Evolutionary conservation across 352 stramenopile species (phyloP).

Genomic region (Phytophthora cryptogea): DNA sequence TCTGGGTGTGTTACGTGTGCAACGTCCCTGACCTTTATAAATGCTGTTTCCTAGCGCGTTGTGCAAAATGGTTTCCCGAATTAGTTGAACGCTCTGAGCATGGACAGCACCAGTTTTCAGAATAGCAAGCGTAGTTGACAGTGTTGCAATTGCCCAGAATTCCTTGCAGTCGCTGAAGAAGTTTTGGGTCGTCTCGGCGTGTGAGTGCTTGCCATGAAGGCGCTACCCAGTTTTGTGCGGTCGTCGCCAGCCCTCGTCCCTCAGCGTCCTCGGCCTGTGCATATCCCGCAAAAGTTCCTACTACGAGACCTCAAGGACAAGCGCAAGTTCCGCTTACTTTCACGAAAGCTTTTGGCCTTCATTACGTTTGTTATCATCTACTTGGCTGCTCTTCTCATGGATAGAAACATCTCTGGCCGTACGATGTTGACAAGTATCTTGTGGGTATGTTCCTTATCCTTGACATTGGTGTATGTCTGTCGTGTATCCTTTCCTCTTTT

Average conservation of each 20-base stretch:
- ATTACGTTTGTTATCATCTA: constrained; percentile 74
- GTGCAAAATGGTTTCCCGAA: background rate
- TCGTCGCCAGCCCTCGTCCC: constrained; percentile 16
- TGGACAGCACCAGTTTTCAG: background rate
- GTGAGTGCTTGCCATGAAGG: constrained; percentile 37
- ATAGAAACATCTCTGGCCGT: constrained; percentile 77
- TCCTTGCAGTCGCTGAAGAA: background rate
- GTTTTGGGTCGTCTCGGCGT: background rate
- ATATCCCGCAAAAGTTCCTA: constrained; percentile 58
- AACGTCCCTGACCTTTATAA: background rate
- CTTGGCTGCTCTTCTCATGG: constrained; percentile 57
- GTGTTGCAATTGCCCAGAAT: background rate
- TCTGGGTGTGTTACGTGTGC: background rate
- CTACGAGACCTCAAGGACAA: constrained; percentile 70
- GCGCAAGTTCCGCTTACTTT: constrained; percentile 67
- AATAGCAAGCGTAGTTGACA: constrained; percentile 1
- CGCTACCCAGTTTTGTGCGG: constrained; percentile 49
- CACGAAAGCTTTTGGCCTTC: constrained; percentile 65
- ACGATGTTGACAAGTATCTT: constrained; percentile 17
- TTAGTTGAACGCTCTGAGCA: background rate
- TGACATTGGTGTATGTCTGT: background rate
- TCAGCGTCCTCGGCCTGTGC: constrained; percentile 17
- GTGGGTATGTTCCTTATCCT: background rate
- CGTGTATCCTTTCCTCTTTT: background rate
- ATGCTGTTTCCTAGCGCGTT: background rate